Evolutionary conservation across 768 basidiomycete genomes (phyloP), one percentile per base, ranked within the genome.

Genomic region (Pleurotus giganteus): DNA sequence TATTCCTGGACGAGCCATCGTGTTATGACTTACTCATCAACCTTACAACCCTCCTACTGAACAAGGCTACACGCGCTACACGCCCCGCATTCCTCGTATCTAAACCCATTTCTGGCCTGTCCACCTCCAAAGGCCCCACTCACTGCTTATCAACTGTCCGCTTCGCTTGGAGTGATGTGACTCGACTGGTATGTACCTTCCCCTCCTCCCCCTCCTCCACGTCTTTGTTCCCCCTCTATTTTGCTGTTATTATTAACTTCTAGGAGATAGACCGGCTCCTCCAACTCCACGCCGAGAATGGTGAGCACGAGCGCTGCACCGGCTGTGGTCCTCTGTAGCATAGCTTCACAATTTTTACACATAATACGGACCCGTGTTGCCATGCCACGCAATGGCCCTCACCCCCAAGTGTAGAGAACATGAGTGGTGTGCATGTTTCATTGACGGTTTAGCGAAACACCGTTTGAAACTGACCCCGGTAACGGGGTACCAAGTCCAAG

Each of bases 161-260:
- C 46, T 92, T 91, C 63, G 82, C 89, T 1, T 93, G 91, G 89
- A 91, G 89, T 66, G 91, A 93, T 64, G 76, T 91, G 39, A 84
- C n/a, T n/a, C n/a, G 83, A 66, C 72, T 91, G 41, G 87, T 88
- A 54, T 54, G 82, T 69, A 4, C 45, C 2, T 50, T 32, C 47
- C 41, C 15, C 61, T 13, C 26, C 53, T 15, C 15, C n/a, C n/a
- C n/a, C n/a, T 7, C 23, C 47, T 12, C n/a, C 43, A 57, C 34
- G 29, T 47, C 46, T n/a, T n/a, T n/a, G 15, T 32, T 26, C 34
- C 46, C 13, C n/a, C 32, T 34, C 55, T 58, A 15, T 43, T 57
- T 11, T 13, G 32, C 17, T 57, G 88, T 88, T 93, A 89, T 89
- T 85, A 82, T 46, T n/a, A n/a, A n/a, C n/a, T n/a, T n/a, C n/a